Percentiles rank a stretch among this genome's conserved stretches.
These are phyloP conservation scores for Talaromyces sp. DNA, from an alignment of 2,329 filamentous ascomycete genomes.

Conservation along the genomic window DNA sequence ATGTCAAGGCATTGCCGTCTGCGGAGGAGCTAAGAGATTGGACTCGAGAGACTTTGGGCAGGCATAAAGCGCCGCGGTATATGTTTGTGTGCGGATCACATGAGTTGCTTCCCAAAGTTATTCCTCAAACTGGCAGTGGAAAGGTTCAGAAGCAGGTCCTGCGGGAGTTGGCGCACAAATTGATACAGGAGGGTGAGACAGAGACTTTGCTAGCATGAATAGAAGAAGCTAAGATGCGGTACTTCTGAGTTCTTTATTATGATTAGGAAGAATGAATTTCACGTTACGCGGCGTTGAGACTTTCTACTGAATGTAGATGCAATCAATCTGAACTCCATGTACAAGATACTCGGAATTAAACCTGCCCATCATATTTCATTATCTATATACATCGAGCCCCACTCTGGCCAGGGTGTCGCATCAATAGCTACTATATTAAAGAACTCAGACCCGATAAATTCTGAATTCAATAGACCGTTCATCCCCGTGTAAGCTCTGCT, in stretches of 20 bases:
- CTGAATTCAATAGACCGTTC: background rate
- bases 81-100: conserved; percentile 69
- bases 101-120: conserved; percentile 42
- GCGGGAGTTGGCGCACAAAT: conserved; percentile 43
- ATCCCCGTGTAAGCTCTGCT: background rate
- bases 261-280: too few species aligned
- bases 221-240: background rate
- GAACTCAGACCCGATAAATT: conserved; percentile 9
- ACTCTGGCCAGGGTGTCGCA: conserved; percentile 4
- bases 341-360: too few species aligned
- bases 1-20: conserved; percentile 16
- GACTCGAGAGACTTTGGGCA: conserved; percentile 57
- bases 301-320: too few species aligned
- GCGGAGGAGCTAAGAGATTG: conserved; percentile 55
- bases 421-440: conserved; percentile 9
- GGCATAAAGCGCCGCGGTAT: conserved; percentile 65
- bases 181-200: conserved; percentile 20
- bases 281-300: too few species aligned
- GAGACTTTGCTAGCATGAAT: background rate
- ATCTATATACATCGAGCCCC: background rate
- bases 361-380: background rate
- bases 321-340: too few species aligned
- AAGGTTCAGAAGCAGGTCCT: conserved; percentile 62
- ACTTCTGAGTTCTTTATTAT: too few species aligned
- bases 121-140: conserved; percentile 66